These are phyloP conservation scores for Fulvia fulva DNA, from an alignment of 2,329 filamentous ascomycete species.

Conservation along the genomic window DNA sequence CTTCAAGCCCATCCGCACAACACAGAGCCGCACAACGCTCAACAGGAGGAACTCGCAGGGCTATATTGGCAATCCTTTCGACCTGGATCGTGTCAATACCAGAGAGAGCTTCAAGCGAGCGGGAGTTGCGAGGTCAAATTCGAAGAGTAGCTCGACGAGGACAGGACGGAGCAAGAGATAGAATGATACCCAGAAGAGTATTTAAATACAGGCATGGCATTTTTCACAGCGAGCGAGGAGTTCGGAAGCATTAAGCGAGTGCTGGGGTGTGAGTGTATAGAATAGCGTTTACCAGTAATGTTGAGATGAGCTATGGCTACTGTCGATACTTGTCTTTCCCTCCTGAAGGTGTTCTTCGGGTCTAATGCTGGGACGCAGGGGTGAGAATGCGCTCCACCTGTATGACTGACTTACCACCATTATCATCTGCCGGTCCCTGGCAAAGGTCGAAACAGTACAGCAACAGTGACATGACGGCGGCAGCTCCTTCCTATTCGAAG, in stretches of 20 bases:
- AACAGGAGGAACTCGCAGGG: neutral
- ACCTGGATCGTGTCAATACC: constrained; percentile 48
- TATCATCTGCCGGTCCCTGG: too few species aligned
- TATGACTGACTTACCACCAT: too few species aligned
- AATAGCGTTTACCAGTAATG: neutral
- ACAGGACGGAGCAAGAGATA: constrained; percentile 1
- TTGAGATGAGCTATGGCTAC: neutral
- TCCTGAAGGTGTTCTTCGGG: too few species aligned
- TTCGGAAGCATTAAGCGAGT: neutral
- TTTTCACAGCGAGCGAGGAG: neutral
- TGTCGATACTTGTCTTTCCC: too few species aligned
- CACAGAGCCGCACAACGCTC: constrained; percentile 1
- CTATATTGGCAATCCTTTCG: constrained; percentile 45
- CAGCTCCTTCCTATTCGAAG: neutral
- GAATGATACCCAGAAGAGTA: neutral
- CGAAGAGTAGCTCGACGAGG: neutral
- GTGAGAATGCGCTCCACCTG: too few species aligned
- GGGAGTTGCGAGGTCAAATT: constrained; percentile 6
- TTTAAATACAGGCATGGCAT: neutral
- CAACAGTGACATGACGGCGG: neutral
- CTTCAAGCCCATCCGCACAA: constrained; percentile 23
- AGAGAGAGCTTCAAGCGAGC: constrained; percentile 40
- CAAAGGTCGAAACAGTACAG: too few species aligned
- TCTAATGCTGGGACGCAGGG: too few species aligned
- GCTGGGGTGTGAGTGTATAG: neutral